phyloP scores from a whole-genome alignment of 768 basidiomycete species.

The Piloderma croceum region DNA sequence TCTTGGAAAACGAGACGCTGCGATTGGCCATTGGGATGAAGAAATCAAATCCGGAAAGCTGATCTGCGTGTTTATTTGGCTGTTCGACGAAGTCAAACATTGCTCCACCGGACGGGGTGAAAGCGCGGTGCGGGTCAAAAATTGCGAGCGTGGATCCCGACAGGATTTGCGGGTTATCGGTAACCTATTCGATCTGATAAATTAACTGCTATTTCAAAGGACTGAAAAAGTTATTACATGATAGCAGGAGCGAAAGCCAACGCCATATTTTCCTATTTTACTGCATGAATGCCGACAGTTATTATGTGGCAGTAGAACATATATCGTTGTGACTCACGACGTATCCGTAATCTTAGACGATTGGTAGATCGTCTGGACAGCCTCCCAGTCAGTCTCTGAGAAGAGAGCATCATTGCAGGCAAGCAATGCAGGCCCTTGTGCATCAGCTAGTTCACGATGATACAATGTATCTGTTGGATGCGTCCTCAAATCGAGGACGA shows the following conservation, averaged over 20 bases:
- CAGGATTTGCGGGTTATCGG: slow-evolving; percentile 45
- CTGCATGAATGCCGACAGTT: slow-evolving; percentile 18
- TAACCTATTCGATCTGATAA: slow-evolving; percentile 27
- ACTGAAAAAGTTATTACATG: slow-evolving; percentile 33
- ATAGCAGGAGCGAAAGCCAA: slow-evolving; percentile 47
- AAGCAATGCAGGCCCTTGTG: slow-evolving; percentile 39
- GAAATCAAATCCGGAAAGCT: slow-evolving; percentile 28
- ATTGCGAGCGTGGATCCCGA: slow-evolving; percentile 36
- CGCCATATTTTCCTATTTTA: slow-evolving; percentile 49
- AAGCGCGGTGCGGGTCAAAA: slow-evolving; percentile 36
- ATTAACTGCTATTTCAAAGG: neutral
- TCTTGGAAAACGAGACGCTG: slow-evolving; percentile 20
- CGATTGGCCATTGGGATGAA: slow-evolving; percentile 18
- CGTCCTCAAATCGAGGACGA: slow-evolving; percentile 22
- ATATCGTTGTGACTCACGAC: slow-evolving; percentile 27
- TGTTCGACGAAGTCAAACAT: slow-evolving; percentile 24
- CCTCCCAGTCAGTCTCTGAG: slow-evolving; percentile 37
- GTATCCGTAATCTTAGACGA: slow-evolving; percentile 43
- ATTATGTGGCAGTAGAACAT: slow-evolving; percentile 1
- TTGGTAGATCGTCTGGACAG: slow-evolving; percentile 35
- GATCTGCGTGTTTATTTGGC: slow-evolving; percentile 20
- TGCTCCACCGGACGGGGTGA: slow-evolving; percentile 26
- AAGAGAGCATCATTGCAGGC: slow-evolving; percentile 44
- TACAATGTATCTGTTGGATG: slow-evolving; percentile 15
- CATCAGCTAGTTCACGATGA: slow-evolving; percentile 12